Conservation (phyloP, 2,329 filamentous ascomycete genomes). For the Capronia epimyces region DNA sequence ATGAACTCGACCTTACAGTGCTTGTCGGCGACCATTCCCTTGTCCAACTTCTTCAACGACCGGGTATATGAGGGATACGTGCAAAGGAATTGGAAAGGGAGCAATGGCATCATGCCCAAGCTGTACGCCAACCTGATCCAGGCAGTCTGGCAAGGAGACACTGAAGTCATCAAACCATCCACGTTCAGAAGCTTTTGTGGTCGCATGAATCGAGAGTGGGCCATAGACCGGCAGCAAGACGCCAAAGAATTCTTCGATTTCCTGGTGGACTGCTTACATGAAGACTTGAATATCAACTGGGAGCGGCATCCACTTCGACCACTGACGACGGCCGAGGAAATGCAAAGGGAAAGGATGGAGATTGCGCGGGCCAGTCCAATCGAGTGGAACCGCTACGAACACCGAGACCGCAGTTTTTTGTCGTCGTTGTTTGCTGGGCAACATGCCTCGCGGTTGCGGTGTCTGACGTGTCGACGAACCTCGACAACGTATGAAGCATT, state of each 20-base stretch:
- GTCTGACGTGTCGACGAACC: conserved; percentile 56
- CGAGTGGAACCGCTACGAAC: conserved; percentile 68
- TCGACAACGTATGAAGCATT: conserved; percentile 66
- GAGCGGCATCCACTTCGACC: conserved; percentile 53
- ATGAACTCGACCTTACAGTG: conserved; percentile 88
- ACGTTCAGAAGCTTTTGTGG: conserved; percentile 63
- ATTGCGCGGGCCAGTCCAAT: conserved; percentile 61
- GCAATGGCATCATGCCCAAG: conserved; percentile 56
- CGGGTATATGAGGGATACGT: conserved; percentile 54
- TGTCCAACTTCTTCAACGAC: conserved; percentile 60
- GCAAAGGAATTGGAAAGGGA: conserved; percentile 61
- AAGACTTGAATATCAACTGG: conserved; percentile 73
- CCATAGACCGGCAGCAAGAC: conserved; percentile 75
- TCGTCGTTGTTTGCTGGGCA: conserved; percentile 74
- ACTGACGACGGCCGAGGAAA: conserved; percentile 56
- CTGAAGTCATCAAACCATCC: conserved; percentile 49
- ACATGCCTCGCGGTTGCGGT: conserved; percentile 57
- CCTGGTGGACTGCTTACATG: conserved; percentile 71
- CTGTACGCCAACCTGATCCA: conserved; percentile 58
- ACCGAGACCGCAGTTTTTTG: conserved; percentile 68
- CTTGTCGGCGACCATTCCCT: conserved; percentile 63
- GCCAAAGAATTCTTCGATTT: conserved; percentile 86
- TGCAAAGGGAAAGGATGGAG: conserved; percentile 55
- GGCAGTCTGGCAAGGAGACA: conserved; percentile 58
- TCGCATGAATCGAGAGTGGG: conserved; percentile 61